These are phyloP conservation scores for Populus deltoides DNA, from an alignment of 345 rosid genomes.

Conservation along the genomic window DNA sequence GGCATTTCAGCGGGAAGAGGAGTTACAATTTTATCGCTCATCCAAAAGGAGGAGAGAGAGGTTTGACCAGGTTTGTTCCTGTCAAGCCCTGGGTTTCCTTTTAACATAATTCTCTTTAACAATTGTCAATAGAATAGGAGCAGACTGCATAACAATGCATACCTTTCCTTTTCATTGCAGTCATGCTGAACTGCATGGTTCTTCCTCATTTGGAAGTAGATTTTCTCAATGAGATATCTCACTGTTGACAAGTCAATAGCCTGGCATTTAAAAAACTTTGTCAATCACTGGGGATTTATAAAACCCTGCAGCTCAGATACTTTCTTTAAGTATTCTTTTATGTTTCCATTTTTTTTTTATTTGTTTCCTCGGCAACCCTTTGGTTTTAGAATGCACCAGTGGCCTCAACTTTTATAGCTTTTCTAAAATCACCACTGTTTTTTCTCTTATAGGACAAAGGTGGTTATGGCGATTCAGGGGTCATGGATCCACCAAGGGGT, in stretches of 20 bases:
- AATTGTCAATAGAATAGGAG: no score
- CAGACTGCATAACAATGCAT: background rate
- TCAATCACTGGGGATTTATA: background rate
- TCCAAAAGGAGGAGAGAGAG: slow-evolving; percentile 81
- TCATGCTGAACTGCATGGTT: background rate
- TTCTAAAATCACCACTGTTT: background rate
- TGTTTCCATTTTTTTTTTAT: background rate
- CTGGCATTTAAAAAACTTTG: no score
- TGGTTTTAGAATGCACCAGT: no score
- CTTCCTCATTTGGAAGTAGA: no score
- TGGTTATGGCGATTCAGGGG: slow-evolving; percentile 43
- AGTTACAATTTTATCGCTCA: slow-evolving; percentile 50
- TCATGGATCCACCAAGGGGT: slow-evolving; percentile 50
- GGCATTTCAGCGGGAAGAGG: slow-evolving; percentile 79
- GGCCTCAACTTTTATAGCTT: background rate
- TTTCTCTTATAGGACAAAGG: slow-evolving; percentile 62
- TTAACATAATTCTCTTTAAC: background rate
- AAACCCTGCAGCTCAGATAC: background rate
- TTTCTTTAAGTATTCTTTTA: background rate
- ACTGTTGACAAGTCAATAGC: no score
- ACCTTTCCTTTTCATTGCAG: background rate
- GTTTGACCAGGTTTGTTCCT: slow-evolving; percentile 64
- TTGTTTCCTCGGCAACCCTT: no score
- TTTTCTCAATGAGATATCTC: no score
- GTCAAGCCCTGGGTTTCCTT: slow-evolving; percentile 5